These are phyloP conservation scores for Diaporthe citriasiana DNA, from an alignment of 2,329 filamentous ascomycete genomes.

Conservation along the genomic window DNA sequence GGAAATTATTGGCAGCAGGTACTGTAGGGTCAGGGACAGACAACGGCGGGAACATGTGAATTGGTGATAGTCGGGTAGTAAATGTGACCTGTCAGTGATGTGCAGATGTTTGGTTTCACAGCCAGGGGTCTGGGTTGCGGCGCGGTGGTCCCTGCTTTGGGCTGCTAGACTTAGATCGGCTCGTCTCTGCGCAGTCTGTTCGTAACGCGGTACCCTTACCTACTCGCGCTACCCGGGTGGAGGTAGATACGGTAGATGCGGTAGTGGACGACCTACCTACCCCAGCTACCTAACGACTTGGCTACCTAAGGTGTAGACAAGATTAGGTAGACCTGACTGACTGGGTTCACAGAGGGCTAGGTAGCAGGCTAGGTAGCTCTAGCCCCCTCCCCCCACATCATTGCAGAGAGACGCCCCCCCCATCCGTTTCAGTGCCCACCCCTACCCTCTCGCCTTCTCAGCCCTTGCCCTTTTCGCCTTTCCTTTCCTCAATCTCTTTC, in stretches of 20 bases:
- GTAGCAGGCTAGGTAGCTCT: slow-evolving; percentile 6
- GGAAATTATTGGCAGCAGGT: not conserved
- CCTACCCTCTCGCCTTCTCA: slow-evolving; percentile 29
- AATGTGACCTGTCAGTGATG: slow-evolving; percentile 32
- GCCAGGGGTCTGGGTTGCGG: slow-evolving; percentile 20
- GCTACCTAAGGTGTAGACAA: not conserved
- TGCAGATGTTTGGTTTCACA: slow-evolving; percentile 33
- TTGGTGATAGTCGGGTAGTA: not conserved
- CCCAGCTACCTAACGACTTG: not conserved
- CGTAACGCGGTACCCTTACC: slow-evolving; percentile 1
- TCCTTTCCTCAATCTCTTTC: slow-evolving; percentile 32
- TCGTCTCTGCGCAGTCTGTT: not conserved
- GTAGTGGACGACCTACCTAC: not conserved
- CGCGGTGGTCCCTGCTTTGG: slow-evolving; percentile 15
- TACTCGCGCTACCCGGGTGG: not conserved
- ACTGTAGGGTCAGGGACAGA: too few relatives aligned
- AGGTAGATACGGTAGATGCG: not conserved
- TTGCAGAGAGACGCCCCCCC: slow-evolving; percentile 33
- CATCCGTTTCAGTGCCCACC: slow-evolving; percentile 31
- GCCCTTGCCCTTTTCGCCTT: slow-evolving; percentile 35
- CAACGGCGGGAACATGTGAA: not conserved
- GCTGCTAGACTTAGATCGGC: slow-evolving; percentile 3
- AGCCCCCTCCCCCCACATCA: slow-evolving; percentile 24
- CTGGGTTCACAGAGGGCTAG: not conserved
- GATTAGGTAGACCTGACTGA: not conserved